Conservation (phyloP, 192 early-diverging fungal species). For the Entomortierella chlamydospora region DNA sequence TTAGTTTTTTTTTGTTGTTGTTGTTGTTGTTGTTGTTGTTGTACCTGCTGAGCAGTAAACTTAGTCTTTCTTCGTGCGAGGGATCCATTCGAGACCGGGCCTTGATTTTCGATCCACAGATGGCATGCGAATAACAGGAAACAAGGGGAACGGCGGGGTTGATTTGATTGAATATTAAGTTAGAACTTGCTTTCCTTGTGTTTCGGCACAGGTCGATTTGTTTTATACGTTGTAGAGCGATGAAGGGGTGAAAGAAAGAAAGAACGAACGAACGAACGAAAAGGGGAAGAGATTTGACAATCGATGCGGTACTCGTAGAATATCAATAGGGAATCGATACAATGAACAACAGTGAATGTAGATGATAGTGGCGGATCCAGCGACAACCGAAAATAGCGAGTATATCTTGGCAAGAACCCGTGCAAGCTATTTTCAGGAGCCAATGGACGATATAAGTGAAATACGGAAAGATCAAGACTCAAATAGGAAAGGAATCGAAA, state of each 20-base stretch:
- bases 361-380: background rate
- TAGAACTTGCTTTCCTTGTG: background rate
- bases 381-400: background rate
- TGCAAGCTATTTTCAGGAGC: background rate
- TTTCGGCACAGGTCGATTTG: background rate
- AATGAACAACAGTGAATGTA: background rate
- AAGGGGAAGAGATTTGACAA: background rate
- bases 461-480: background rate
- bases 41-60: conserved; percentile 37
- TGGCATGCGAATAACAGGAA: background rate
- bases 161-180: background rate
- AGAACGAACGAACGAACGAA: background rate
- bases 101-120: background rate
- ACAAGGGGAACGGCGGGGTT: no score
- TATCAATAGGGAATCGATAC: background rate
- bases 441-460: background rate
- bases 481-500: background rate
- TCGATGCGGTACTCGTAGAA: background rate
- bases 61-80: conserved; percentile 27
- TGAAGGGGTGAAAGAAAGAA: background rate
- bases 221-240: background rate
- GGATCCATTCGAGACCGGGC: conserved; percentile 23
- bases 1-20: background rate
- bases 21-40: background rate
- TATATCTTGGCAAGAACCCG: no score